phyloP scores from a whole-genome alignment of 208 protist species.

The Trypanosoma lewisi region DNA sequence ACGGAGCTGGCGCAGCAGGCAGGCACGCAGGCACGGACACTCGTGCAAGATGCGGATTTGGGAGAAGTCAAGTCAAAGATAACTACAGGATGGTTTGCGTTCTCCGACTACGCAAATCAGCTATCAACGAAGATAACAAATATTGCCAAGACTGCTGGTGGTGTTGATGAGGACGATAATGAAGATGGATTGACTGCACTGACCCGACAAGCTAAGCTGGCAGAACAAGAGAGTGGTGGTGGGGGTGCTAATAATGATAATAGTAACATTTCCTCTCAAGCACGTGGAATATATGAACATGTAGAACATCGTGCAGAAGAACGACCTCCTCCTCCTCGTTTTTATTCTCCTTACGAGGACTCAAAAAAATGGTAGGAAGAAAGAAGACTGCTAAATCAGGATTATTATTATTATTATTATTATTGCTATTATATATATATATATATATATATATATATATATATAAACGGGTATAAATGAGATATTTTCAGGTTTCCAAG shows the following conservation, averaged over 20 bases:
- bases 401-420: no score
- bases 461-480: no score
- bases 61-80: slow-evolving; percentile 51
- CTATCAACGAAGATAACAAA: slow-evolving; percentile 42
- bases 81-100: slow-evolving; percentile 46
- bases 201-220: slow-evolving; percentile 40
- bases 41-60: slow-evolving; percentile 52
- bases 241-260: no score
- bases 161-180: slow-evolving; percentile 16
- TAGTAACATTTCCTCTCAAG: background rate
- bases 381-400: no score
- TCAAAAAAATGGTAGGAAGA: no score
- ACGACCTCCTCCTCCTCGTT: slow-evolving; percentile 13
- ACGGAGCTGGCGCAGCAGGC: slow-evolving; percentile 62
- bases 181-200: slow-evolving; percentile 49
- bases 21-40: slow-evolving; percentile 30
- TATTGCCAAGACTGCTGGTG: no score
- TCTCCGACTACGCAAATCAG: slow-evolving; percentile 49
- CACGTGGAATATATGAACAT: slow-evolving; percentile 2
- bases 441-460: no score
- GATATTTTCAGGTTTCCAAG: no score
- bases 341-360: no score
- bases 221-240: slow-evolving; percentile 18
- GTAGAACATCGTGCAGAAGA: background rate
- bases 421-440: no score